Evolutionary conservation across 306 rosid species (phyloP), one percentile per base, ranked within the genome.

Genomic region (Ammopiptanthus mongolicus): DNA sequence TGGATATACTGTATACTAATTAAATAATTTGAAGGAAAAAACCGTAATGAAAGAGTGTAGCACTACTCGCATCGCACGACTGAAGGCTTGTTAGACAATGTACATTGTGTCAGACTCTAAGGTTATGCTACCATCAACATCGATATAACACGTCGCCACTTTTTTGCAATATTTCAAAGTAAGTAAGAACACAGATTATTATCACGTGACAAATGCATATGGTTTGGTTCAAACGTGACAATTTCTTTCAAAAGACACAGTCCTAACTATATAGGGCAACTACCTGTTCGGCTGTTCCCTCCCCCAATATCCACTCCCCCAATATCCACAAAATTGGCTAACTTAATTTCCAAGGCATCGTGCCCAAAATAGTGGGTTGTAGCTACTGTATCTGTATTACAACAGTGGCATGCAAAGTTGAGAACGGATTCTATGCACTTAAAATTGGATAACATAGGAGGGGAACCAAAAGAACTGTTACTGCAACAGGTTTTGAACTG

Each of bases 381-480:
- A 6, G 44, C 25, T 28, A 69, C 5, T 64, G 51, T 81, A 63
- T 64, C 75, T 76, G 33, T 33, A 41, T 53, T 3, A 10, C 31
- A 76, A 81, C 11, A 82, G 82, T 25, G 7, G 44, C 82, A 65
- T 77, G 60, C 53, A 58, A 71, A 69, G 51, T 69, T 58, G n/a
- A 14, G 75, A 71, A 71, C 31, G 37, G 69, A 56, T 76, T 70
- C 78, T 71, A 37, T 55, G 78, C 18, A 77, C 71, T 69, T 19
- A 19, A 52, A 75, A 59, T 48, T 48, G 67, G 21, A 69, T 37
- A 9, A 34, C 69, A 50, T 58, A 47, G 23, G 28, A 77, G 65
- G 71, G 77, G 73, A 75, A 78, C 71, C 61, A 71, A 71, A 72
- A 63, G 13, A 64, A 77, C 85, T 77, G 39, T 77, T 71, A 37